Evolutionary conservation across 495 filamentous ascomycete genomes (phyloP), one percentile per base, ranked within the genome.

Genomic region (Daldinia vernicosa): DNA sequence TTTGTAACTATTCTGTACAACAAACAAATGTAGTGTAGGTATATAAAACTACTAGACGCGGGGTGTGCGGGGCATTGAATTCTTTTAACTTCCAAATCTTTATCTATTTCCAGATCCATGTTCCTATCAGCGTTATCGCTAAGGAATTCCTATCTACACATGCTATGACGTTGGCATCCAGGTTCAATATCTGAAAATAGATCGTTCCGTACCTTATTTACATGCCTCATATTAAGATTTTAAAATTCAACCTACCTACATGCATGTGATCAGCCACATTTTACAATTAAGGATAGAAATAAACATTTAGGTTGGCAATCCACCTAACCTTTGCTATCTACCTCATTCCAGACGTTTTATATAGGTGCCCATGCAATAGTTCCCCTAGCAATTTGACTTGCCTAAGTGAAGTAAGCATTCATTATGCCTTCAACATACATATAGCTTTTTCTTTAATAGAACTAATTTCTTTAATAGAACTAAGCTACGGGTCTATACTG

Each of bases 61-160:
- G 63, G 63, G 63, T 63, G 33, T 37, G 69, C 53, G 69, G 69
- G 69, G 64, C 69, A 67, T 54, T 50, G 15, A 22, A 37, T 61
- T 67, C 39, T 47, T 56, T 57, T 7, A 15, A 47, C 4, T 47
- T 65, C 28, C 37, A 57, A 30, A 53, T 53, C 11, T 30, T 3
- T 30, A 53, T 53, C 17, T 28, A 53, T 30, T 27, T 22, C 26
- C 2, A 30, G 11, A 53, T 26, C 50, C 50, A 53, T 53, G n/a
- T 32, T 30, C 27, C 15, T 12, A 62, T 39, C 56, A 47, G 39
- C 45, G 30, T 66, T 27, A 53, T 61, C 32, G 15, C 28, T 65
- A 58, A 60, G 45, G 14, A 60, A 59, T 24, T 32, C 45, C 50
- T 15, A 55, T 45, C 14, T 35, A 55, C n/a, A n/a, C n/a, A n/a